phyloP scores from a whole-genome alignment of 2,329 filamentous ascomycete genomes.

The Xylaria arbuscula region DNA sequence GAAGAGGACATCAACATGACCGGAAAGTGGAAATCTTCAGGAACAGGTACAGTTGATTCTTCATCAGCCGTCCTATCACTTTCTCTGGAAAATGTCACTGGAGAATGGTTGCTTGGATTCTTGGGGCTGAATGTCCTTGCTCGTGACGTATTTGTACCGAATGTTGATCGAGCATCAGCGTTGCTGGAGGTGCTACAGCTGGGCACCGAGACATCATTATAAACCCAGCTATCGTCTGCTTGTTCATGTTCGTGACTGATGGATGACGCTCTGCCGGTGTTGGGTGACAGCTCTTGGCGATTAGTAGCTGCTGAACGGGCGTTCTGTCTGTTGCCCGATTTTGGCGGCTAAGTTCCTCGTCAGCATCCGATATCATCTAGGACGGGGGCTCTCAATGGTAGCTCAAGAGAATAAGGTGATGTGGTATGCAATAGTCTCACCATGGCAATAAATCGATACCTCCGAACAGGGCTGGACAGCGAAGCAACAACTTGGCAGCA shows the following conservation, averaged over 20 bases:
- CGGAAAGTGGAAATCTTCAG: constrained; percentile 18
- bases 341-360: constrained; percentile 3
- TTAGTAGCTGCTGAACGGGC: neutral
- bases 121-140: neutral
- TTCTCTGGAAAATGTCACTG: neutral
- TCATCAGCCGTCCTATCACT: constrained; percentile 21
- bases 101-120: neutral
- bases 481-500: neutral
- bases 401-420: neutral
- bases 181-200: neutral
- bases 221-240: neutral
- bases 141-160: neutral
- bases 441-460: constrained; percentile 5
- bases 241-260: neutral
- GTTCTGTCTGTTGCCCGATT: neutral
- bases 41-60: constrained; percentile 30
- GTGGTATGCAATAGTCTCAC: neutral
- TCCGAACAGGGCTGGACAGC: neutral
- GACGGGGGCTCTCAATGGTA: neutral
- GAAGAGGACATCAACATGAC: constrained; percentile 11
- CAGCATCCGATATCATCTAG: constrained; percentile 1
- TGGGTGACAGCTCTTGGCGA: neutral
- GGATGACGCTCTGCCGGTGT: neutral
- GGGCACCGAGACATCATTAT: constrained; percentile 17
- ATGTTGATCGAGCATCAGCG: constrained; percentile 4